Percentiles rank a stretch among this genome's conserved stretches.
Evolutionary conservation across 352 stramenopile genomes (phyloP).

Genomic region (Phytophthora lateralis): DNA sequence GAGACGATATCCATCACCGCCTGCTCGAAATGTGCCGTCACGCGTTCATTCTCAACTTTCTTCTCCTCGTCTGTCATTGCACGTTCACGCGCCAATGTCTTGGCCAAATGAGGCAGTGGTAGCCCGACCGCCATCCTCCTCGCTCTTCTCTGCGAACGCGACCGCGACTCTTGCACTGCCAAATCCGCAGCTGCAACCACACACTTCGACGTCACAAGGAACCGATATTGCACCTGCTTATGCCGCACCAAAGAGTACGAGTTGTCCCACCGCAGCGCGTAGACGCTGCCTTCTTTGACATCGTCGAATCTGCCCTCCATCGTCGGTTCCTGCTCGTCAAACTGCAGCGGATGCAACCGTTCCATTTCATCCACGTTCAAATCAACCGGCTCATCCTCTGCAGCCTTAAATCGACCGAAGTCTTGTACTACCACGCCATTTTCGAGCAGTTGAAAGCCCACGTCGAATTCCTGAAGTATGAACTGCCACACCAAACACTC

Average conservation of each 20-base stretch:
- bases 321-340: conserved; percentile 15
- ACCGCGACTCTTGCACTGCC: conserved; percentile 50
- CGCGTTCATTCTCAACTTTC: conserved; percentile 29
- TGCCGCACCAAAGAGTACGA: conserved; percentile 75
- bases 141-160: conserved; percentile 26
- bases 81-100: conserved; percentile 43
- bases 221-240: conserved; percentile 68
- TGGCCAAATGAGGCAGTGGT: conserved; percentile 42
- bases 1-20: conserved; percentile 71
- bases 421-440: conserved; percentile 43
- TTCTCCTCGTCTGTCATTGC: conserved; percentile 37
- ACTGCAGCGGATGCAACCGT: neutral
- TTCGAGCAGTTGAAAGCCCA: conserved; percentile 65
- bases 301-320: conserved; percentile 44
- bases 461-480: conserved; percentile 58
- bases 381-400: neutral
- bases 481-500: conserved; percentile 73
- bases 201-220: conserved; percentile 44
- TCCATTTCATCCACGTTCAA: neutral
- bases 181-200: conserved; percentile 55
- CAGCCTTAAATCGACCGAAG: conserved; percentile 44
- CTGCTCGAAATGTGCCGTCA: conserved; percentile 28
- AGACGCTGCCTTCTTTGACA: conserved; percentile 40
- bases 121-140: conserved; percentile 31
- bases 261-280: conserved; percentile 78